Conservation (phyloP, 2,329 filamentous ascomycete species). For the Escovopsis sp. region DNA sequence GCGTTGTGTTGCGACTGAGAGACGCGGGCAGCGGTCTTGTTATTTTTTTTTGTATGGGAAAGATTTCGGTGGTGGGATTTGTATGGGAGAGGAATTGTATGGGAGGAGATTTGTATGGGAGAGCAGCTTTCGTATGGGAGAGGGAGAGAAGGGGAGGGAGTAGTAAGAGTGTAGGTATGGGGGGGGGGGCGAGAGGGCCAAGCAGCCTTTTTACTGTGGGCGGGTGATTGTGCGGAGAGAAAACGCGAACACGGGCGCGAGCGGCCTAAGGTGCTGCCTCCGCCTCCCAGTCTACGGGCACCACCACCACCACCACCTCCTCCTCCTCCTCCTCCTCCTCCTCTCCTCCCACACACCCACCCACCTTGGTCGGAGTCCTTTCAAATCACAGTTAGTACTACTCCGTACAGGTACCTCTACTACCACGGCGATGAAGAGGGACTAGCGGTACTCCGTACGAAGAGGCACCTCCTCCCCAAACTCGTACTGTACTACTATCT, state of each 20-base stretch:
- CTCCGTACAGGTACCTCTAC: too few relatives aligned
- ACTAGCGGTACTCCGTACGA: too few relatives aligned
- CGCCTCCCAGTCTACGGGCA: too few relatives aligned
- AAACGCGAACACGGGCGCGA: slow-evolving; percentile 10
- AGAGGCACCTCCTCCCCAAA: too few relatives aligned
- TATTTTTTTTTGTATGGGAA: slow-evolving; percentile 18
- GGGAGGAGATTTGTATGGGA: too few relatives aligned
- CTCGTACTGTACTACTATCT: too few relatives aligned
- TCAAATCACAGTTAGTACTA: too few relatives aligned
- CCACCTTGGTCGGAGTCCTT: too few relatives aligned
- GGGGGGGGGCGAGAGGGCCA: slow-evolving; percentile 27
- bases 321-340: too few relatives aligned
- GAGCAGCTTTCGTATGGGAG: too few relatives aligned
- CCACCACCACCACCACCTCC: not conserved
- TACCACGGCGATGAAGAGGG: too few relatives aligned
- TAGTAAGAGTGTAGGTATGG: slow-evolving; percentile 25
- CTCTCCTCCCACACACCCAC: too few relatives aligned
- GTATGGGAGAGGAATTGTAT: slow-evolving; percentile 37
- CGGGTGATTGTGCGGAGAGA: slow-evolving; percentile 37
- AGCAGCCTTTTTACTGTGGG: slow-evolving; percentile 51
- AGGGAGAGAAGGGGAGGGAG: slow-evolving; percentile 33
- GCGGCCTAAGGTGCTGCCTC: slow-evolving; percentile 5
- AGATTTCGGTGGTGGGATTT: slow-evolving; percentile 40
- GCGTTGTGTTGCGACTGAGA: slow-evolving; percentile 26
- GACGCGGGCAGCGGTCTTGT: slow-evolving; percentile 19